A percentile compares a stretch with the other conserved stretches of the same genome.
These are phyloP conservation scores for Bacterosira constricta DNA, from an alignment of 108 stramenopile species.

Conservation along the genomic window DNA sequence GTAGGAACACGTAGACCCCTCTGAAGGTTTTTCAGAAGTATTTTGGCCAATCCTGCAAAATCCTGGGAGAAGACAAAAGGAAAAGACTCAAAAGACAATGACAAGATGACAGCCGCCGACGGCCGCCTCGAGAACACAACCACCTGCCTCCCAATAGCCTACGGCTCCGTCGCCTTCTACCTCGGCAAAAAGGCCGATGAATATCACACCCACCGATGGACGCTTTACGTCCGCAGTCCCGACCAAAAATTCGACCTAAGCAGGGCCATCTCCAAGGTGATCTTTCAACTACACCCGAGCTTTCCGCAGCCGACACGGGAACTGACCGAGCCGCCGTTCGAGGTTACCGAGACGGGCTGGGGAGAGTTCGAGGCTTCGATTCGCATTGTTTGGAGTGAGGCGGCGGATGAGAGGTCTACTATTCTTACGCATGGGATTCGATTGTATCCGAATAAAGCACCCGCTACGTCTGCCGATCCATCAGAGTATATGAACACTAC, in stretches of 20 bases:
- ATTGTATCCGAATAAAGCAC: conserved; percentile 72
- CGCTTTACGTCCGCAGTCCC: conserved; percentile 88
- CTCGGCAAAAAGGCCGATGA: conserved; percentile 74
- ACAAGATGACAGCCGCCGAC: too few species aligned
- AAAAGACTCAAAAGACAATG: too few species aligned
- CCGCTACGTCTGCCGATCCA: conserved; percentile 18
- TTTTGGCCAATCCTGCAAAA: too few species aligned
- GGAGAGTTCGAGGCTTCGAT: conserved; percentile 98
- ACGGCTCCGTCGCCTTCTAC: conserved; percentile 92
- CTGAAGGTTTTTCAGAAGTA: too few species aligned
- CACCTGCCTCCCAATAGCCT: conserved; percentile 89
- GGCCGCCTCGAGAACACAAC: conserved; percentile 62
- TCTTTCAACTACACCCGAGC: conserved; percentile 96
- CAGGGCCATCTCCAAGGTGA: conserved; percentile 83
- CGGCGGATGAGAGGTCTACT: conserved; percentile 68
- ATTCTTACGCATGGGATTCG: conserved; percentile 80
- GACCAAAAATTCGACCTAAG: conserved; percentile 81
- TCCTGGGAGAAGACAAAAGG: too few species aligned
- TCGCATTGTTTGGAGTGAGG: conserved; percentile 89
- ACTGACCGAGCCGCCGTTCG: conserved; percentile 82
- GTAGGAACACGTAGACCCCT: too few species aligned
- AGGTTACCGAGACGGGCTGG: conserved; percentile 97
- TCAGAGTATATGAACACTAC: conserved; percentile 29
- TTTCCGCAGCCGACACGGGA: conserved; percentile 89
- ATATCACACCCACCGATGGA: conserved; percentile 84